These are phyloP conservation scores for Syzygium oleosum DNA, from an alignment of 345 rosid genomes.

Conservation along the genomic window DNA sequence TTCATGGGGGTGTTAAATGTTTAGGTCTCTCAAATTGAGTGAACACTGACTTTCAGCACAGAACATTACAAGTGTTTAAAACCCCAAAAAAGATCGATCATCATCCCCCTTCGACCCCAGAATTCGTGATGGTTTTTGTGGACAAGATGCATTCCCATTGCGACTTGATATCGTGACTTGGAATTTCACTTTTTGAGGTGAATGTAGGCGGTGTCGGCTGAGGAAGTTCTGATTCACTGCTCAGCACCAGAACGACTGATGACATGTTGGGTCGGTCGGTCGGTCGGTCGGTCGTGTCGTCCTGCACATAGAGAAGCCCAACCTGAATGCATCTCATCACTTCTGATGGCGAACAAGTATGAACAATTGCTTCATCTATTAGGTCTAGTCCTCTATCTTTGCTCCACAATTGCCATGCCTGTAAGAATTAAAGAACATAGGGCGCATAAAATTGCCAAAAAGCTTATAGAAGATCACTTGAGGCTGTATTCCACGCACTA, in stretches of 20 bases:
- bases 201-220: background rate
- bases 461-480: background rate
- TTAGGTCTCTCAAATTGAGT: background rate
- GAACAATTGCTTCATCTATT: background rate
- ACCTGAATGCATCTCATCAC: conserved; percentile 12
- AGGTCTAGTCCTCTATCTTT: background rate
- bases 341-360: background rate
- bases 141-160: background rate
- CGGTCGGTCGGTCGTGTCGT: conserved; percentile 1
- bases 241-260: background rate
- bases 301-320: conserved; percentile 19
- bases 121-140: background rate
- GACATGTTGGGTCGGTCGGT: conserved; percentile 20
- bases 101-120: background rate
- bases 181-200: background rate
- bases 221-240: background rate
- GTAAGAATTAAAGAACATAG: background rate
- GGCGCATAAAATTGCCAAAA: accelerated
- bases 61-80: background rate
- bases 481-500: background rate
- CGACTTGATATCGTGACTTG: background rate
- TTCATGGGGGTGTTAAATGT: background rate
- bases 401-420: background rate
- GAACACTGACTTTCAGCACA: background rate
- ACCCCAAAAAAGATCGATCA: background rate